phyloP scores from a whole-genome alignment of 345 rosid species.

The Boechera divaricarpa region DNA sequence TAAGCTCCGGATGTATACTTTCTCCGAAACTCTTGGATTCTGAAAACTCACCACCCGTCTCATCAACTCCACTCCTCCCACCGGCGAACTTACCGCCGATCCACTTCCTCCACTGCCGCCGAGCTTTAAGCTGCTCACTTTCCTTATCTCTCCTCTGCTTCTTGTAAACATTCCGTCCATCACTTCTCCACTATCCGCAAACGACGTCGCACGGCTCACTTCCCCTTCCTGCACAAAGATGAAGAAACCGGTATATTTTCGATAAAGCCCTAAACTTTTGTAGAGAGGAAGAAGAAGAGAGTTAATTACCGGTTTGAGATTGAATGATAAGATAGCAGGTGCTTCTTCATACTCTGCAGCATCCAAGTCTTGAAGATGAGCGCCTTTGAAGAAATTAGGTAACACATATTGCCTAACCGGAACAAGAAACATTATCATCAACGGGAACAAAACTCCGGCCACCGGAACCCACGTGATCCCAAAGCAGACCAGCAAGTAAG shows the following conservation, averaged over 20 bases:
- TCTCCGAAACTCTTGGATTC: constrained; percentile 69
- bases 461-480: constrained; percentile 96
- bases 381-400: constrained; percentile 86
- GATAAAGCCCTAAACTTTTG: background rate
- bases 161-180: constrained; percentile 81
- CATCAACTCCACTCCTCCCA: constrained; percentile 45
- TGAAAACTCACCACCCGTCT: constrained; percentile 51
- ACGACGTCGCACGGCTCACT: constrained; percentile 68
- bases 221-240: constrained; percentile 54
- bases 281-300: constrained; percentile 25
- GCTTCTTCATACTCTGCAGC: constrained; percentile 95
- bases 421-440: constrained; percentile 90
- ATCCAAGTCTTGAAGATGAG: constrained; percentile 90
- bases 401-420: constrained; percentile 84
- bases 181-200: constrained; percentile 74
- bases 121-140: constrained; percentile 62
- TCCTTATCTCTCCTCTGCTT: constrained; percentile 87
- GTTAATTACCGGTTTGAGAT: constrained; percentile 58
- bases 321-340: constrained; percentile 70
- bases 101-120: constrained; percentile 46
- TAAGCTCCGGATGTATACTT: constrained; percentile 60
- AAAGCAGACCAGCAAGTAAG: constrained; percentile 77
- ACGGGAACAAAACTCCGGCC: constrained; percentile 90
- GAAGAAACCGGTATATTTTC: background rate
- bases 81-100: constrained; percentile 47